Conservation (phyloP, 495 filamentous ascomycete genomes). For the Penicillium verhagenii region DNA sequence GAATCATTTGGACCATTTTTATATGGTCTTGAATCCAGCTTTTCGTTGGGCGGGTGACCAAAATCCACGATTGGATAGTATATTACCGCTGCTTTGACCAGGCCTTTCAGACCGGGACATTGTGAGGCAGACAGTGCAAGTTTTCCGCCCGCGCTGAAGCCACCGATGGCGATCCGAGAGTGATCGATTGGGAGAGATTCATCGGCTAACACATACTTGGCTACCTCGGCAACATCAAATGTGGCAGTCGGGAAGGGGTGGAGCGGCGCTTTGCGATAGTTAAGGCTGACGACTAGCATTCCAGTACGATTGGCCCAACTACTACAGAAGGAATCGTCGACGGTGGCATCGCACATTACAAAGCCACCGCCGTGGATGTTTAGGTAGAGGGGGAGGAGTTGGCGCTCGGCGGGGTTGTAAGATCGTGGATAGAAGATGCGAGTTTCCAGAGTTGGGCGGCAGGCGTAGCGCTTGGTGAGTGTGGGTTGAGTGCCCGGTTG, state of each 20-base stretch:
- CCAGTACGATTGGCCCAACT: constrained; percentile 28
- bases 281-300: constrained; percentile 34
- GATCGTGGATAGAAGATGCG: constrained; percentile 36
- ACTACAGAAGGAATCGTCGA: constrained; percentile 34
- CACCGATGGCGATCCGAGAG: constrained; percentile 31
- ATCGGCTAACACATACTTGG: constrained; percentile 41
- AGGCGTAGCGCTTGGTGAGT: constrained; percentile 30
- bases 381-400: constrained; percentile 32
- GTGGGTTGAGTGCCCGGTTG: constrained; percentile 23
- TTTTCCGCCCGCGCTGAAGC: constrained; percentile 39
- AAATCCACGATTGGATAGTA: constrained; percentile 39
- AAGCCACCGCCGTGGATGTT: constrained; percentile 43
- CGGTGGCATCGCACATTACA: constrained; percentile 19
- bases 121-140: constrained; percentile 32
- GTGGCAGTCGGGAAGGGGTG: constrained; percentile 30
- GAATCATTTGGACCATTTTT: constrained; percentile 22
- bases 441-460: constrained; percentile 26
- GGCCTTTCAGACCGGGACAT: constrained; percentile 24
- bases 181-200: constrained; percentile 31
- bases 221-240: constrained; percentile 26
- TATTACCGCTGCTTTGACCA: constrained; percentile 27
- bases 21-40: constrained; percentile 28
- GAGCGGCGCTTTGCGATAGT: constrained; percentile 36
- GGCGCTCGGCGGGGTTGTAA: constrained; percentile 20
- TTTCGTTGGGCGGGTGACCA: constrained; percentile 20